Conservation (phyloP, 23 red algal genomes). For the Gracilariopsis chorda region DNA sequence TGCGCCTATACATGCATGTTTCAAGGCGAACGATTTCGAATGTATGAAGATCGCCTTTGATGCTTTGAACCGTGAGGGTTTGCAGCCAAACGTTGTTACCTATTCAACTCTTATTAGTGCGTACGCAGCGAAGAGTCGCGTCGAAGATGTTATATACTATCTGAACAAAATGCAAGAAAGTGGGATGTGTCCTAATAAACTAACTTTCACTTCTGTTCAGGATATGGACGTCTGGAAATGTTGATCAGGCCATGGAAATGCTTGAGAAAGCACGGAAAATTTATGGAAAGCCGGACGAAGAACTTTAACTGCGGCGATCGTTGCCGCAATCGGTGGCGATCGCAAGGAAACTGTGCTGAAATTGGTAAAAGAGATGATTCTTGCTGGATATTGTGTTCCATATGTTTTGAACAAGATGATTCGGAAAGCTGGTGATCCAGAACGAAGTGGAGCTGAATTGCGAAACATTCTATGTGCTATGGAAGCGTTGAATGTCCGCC, state of each 20-base stretch:
- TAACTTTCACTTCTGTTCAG: slow-evolving; percentile 60
- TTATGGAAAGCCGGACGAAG: slow-evolving; percentile 51
- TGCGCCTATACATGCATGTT: slow-evolving; percentile 59
- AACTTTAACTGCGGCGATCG: slow-evolving; percentile 55
- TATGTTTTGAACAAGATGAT: slow-evolving; percentile 43
- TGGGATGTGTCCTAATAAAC: slow-evolving; percentile 29
- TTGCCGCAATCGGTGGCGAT: slow-evolving; percentile 44
- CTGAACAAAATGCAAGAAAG: slow-evolving; percentile 29
- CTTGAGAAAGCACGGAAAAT: slow-evolving; percentile 14
- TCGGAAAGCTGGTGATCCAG: slow-evolving; percentile 28
- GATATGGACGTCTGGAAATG: slow-evolving; percentile 36
- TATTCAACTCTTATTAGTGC: slow-evolving; percentile 59
- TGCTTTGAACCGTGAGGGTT: neutral
- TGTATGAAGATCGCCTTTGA: slow-evolving; percentile 2
- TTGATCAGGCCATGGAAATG: slow-evolving; percentile 56
- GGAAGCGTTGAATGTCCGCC: slow-evolving; percentile 43
- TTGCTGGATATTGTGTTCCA: slow-evolving; percentile 51
- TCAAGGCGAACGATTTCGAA: slow-evolving; percentile 43
- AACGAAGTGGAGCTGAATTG: slow-evolving; percentile 61
- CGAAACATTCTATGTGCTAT: slow-evolving; percentile 42
- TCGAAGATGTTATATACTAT: neutral
- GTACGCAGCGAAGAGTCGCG: slow-evolving; percentile 27
- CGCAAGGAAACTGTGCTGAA: slow-evolving; percentile 25
- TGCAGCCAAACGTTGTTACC: slow-evolving; percentile 58
- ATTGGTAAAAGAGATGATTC: slow-evolving; percentile 54